These are phyloP conservation scores for Metarhizium guizhouense DNA, from an alignment of 2,329 filamentous ascomycete genomes.

Conservation along the genomic window DNA sequence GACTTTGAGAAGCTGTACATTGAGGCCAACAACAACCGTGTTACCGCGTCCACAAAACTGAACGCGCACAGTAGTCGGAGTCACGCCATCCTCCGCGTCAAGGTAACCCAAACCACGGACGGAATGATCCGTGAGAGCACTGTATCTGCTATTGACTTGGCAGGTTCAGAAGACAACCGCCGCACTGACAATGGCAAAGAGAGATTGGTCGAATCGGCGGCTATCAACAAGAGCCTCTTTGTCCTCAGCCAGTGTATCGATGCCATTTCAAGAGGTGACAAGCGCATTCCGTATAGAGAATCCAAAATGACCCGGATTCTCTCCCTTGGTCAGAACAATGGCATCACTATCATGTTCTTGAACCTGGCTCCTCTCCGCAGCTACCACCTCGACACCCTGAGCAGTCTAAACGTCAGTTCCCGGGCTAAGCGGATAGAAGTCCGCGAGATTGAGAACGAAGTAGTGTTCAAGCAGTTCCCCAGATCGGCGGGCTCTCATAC, in stretches of 20 bases:
- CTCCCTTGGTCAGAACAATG: conserved; percentile 87
- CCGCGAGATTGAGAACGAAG: conserved; percentile 90
- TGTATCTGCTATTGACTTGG: conserved; percentile 87
- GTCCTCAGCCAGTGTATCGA: conserved; percentile 93
- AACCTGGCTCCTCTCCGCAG: conserved; percentile 87
- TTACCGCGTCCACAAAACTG: conserved; percentile 83
- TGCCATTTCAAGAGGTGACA: conserved; percentile 69
- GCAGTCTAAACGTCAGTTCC: conserved; percentile 90
- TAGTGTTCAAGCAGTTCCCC: conserved; percentile 71
- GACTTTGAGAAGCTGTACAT: conserved; percentile 89
- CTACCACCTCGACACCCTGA: conserved; percentile 89
- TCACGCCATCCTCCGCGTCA: conserved; percentile 86
- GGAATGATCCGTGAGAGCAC: conserved; percentile 66
- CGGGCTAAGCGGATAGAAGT: conserved; percentile 94
- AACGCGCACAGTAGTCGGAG: conserved; percentile 86
- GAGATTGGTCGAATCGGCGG: conserved; percentile 85
- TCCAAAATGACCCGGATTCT: conserved; percentile 97
- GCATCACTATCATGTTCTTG: conserved; percentile 91
- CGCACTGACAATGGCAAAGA: conserved; percentile 91
- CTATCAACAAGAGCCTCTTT: conserved; percentile 96
- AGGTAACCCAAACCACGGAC: conserved; percentile 67
- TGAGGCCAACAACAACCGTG: conserved; percentile 82
- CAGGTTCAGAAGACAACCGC: conserved; percentile 91
- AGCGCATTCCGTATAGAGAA: conserved; percentile 83
- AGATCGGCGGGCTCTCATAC: conserved; percentile 36